phyloP scores from a whole-genome alignment of 2,329 filamentous ascomycete species.

The Fusarium mundagurra region DNA sequence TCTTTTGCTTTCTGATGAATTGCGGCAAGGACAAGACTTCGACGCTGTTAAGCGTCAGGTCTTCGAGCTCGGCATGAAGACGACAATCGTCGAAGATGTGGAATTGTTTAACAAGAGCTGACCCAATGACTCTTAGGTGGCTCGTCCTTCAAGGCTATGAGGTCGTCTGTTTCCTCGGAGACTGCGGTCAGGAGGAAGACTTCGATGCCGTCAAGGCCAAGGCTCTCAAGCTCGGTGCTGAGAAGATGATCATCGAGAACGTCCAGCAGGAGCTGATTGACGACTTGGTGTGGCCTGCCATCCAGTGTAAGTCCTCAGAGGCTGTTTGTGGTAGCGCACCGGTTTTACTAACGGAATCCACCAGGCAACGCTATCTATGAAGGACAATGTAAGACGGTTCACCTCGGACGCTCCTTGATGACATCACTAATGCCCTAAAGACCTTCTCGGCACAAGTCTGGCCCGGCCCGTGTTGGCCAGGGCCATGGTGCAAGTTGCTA shows the following conservation, averaged over 20 bases:
- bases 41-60: not conserved
- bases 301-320: constrained; percentile 59
- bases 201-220: constrained; percentile 75
- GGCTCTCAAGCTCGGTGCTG: constrained; percentile 55
- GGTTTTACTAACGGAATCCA: not conserved
- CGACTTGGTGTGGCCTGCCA: constrained; percentile 78
- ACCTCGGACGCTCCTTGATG: not conserved
- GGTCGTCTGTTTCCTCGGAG: constrained; percentile 60
- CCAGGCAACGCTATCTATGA: constrained; percentile 20
- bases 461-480: constrained; percentile 74
- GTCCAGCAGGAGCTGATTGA: constrained; percentile 78
- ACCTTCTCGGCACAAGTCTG: constrained; percentile 61
- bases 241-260: constrained; percentile 64
- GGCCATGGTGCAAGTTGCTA: constrained; percentile 50
- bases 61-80: not conserved
- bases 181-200: constrained; percentile 78
- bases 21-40: not conserved
- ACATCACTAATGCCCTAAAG: not conserved
- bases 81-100: not conserved
- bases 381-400: constrained; percentile 48
- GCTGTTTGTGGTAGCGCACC: not conserved
- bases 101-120: not conserved
- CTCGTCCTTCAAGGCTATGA: constrained; percentile 12
- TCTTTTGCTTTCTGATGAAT: not conserved
- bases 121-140: not conserved